Conservation (phyloP, 495 filamentous ascomycete genomes). For the Penicillium samsonianum region DNA sequence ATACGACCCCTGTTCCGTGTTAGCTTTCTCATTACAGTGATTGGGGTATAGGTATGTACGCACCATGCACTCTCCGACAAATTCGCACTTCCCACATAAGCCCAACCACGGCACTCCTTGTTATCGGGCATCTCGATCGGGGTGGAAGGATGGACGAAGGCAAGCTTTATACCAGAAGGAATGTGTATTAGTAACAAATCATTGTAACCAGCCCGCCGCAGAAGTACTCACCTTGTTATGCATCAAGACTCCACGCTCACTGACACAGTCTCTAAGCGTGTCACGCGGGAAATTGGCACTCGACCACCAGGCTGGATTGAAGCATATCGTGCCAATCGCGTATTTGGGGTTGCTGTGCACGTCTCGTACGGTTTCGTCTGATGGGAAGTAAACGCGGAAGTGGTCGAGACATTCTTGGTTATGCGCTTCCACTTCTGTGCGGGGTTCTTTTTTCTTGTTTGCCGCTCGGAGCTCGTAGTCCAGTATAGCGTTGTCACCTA, state of each 20-base stretch:
- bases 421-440: conserved; percentile 14
- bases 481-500: conserved; percentile 60
- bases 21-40: neutral
- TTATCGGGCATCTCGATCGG: conserved; percentile 29
- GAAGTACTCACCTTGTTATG: conserved; percentile 69
- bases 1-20: conserved; percentile 62
- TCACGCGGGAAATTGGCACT: conserved; percentile 63
- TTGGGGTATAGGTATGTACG: conserved; percentile 25
- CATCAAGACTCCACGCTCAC: conserved; percentile 70
- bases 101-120: conserved; percentile 56
- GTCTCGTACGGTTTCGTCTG: conserved; percentile 62
- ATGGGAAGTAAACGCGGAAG: conserved; percentile 84
- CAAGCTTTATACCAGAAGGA: conserved; percentile 42
- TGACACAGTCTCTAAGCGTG: conserved; percentile 75
- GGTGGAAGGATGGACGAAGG: conserved; percentile 61
- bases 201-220: neutral
- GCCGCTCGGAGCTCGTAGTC: conserved; percentile 53
- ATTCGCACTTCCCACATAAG: conserved; percentile 91
- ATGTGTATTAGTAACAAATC: conserved; percentile 6
- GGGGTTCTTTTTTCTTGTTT: conserved; percentile 20
- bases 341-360: conserved; percentile 60
- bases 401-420: conserved; percentile 47
- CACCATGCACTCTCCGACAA: conserved; percentile 91
- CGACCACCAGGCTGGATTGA: conserved; percentile 68
- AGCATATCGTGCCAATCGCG: conserved; percentile 77